Evolutionary conservation across 495 filamentous ascomycete genomes (phyloP), one percentile per base, ranked within the genome.

Genomic region (Astrothelium macrocarpum): DNA sequence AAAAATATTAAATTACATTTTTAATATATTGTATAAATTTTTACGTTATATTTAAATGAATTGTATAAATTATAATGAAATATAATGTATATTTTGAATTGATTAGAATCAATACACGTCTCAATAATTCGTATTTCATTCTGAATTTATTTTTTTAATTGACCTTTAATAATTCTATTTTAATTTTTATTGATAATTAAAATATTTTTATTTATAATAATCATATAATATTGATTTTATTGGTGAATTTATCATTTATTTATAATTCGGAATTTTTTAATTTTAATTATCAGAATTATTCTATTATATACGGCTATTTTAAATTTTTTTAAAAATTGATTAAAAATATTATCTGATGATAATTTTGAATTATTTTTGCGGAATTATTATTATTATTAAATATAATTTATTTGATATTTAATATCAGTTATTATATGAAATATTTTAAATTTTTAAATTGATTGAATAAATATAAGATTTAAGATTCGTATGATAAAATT

Each of bases 241-340:
- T 42, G 36, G 36, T 16, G 1, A n/a, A n/a, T 42, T 16, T 42
- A 16, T 16, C 1, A 16, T 16, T 42, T 42, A 42, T 42, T 42
- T 42, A 16, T 16, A 42, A 16, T 16, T 42, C 1, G 18, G 36
- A 58, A 20, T 58, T 58, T n/a, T 20, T 23, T 23, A 29, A 56
- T 10, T 20, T 56, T 23, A 29, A n/a, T n/a, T 1, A 23, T 23
- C 1, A 58, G 1, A 29, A 23, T 58, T 58, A 20, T 11, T 1
- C 20, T 23, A 10, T 58, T 62, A 62, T 62, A 45, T 45, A 42
- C n/a, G n/a, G n/a, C n/a, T n/a, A n/a, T n/a, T n/a, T n/a, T n/a
- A n/a, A n/a, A n/a, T n/a, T n/a, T n/a, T 62, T 62, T 62, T 42
- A 62, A 46, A 0, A 62, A 62, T 2, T 42, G 43, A 31, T 42